Evolutionary conservation across 2,329 filamentous ascomycete genomes (phyloP).

Genomic region (Exophiala lecanii-corni): DNA sequence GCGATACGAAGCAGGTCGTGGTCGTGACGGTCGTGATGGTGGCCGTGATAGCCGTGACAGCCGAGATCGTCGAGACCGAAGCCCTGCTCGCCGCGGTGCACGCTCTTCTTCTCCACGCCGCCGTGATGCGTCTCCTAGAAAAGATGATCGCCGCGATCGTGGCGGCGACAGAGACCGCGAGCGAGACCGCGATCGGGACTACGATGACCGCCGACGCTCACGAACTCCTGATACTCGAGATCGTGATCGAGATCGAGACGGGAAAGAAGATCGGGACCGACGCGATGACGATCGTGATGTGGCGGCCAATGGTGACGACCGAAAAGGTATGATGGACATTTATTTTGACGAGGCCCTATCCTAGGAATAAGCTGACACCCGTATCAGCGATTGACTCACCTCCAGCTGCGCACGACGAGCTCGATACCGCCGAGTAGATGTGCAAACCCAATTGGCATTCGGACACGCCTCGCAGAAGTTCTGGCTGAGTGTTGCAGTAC

Average conservation of each 20-base stretch:
- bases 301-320: slow-evolving; percentile 77
- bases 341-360: slow-evolving; percentile 9
- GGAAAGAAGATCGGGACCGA: slow-evolving; percentile 65
- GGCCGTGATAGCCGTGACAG: slow-evolving; percentile 35
- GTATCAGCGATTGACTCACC: slow-evolving; percentile 64
- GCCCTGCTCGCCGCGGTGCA: slow-evolving; percentile 70
- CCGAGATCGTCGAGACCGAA: slow-evolving; percentile 60
- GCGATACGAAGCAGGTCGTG: slow-evolving; percentile 91
- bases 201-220: slow-evolving; percentile 60
- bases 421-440: slow-evolving; percentile 79
- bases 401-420: slow-evolving; percentile 81
- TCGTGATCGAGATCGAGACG: slow-evolving; percentile 50
- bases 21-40: slow-evolving; percentile 44
- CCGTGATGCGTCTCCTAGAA: slow-evolving; percentile 75
- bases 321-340: slow-evolving; percentile 63
- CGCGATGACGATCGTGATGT: slow-evolving; percentile 68
- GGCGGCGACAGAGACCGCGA: slow-evolving; percentile 59
- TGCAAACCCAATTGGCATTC: too few species aligned
- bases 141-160: slow-evolving; percentile 78
- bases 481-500: too few species aligned
- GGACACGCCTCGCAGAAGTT: too few species aligned
- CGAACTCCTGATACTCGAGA: slow-evolving; percentile 63
- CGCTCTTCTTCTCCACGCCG: slow-evolving; percentile 58
- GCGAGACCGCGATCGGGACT: slow-evolving; percentile 45
- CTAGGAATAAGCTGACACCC: slow-evolving; percentile 28